These are phyloP conservation scores for Phlyctochytrium arcticum DNA, from an alignment of 192 early-diverging fungal species.

Conservation along the genomic window DNA sequence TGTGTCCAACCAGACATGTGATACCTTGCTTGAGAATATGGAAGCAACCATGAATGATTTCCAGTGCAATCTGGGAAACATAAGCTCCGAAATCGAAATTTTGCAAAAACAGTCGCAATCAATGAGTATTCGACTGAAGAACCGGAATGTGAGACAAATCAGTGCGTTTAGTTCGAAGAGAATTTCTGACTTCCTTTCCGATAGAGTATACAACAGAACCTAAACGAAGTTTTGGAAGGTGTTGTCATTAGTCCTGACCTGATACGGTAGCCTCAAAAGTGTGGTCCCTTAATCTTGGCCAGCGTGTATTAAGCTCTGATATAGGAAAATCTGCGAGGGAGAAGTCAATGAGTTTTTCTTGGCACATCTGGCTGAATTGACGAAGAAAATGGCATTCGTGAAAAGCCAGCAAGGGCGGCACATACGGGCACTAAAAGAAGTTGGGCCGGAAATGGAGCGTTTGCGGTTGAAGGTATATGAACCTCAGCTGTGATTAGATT, in stretches of 20 bases:
- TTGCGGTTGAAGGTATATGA: conserved; percentile 65
- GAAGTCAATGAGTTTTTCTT: conserved; percentile 92
- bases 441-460: conserved; percentile 91
- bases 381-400: conserved; percentile 82
- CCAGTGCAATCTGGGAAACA: conserved; percentile 81
- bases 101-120: conserved; percentile 77
- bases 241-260: conserved; percentile 66
- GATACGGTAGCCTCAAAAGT: conserved; percentile 31
- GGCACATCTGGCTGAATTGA: conserved; percentile 75
- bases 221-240: conserved; percentile 77
- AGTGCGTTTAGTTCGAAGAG: neutral
- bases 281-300: neutral
- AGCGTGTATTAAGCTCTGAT: neutral
- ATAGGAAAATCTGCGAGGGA: conserved; percentile 80
- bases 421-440: conserved; percentile 76
- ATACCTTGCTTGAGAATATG: conserved; percentile 72
- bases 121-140: conserved; percentile 80
- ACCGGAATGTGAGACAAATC: conserved; percentile 56
- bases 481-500: neutral
- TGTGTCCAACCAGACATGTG: conserved; percentile 21
- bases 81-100: conserved; percentile 82
- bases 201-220: conserved; percentile 59
- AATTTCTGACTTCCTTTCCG: neutral
- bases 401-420: conserved; percentile 68
- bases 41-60: conserved; percentile 79